Evolutionary conservation across 1,139 yeast species (phyloP), one percentile per base, ranked within the genome.

Genomic region (Taiozyma sp.): DNA sequence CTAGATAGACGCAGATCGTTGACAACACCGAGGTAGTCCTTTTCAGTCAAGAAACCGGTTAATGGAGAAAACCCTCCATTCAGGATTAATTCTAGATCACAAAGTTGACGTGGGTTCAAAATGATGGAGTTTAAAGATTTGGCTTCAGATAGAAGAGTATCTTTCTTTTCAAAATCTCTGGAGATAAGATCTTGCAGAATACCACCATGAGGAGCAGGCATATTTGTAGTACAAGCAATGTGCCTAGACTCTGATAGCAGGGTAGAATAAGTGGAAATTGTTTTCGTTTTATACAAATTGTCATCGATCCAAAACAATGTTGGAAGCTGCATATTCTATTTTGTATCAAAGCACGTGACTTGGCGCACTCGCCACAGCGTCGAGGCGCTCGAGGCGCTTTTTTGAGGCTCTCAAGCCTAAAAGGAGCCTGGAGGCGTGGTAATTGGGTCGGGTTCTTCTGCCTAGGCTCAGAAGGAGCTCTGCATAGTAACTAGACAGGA

Each of bases 61-160:
- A 91, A 77, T 44, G 98, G 98, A 45, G 97, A 88, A 67, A 91
- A 91, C 6, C 98, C 98, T 68, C 98, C 98, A 62, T 86, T 87
- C 58, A 91, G 74, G 64, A 91, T 88, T 68, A 91, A 78, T 72
- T 91, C 98, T 65, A 91, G 74, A 70, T 91, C 98, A 71, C 98
- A 91, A 54, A 91, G 76, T 69, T 91, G 98, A 68, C 98, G 85
- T 56, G 84, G 93, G 28, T 95, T 85, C 60, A 91, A 76, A 22
- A 71, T 72, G 52, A 86, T 70, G 43, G 80, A 72, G 34, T 79
- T 74, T 50, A 85, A 75, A 9, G 76, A 63, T 46, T 73, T 71
- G 28, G 84, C 73, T 70, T 89, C 95, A 37, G 74, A 64, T 47
- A 84, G 64, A 48, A 91, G 76, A 50, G 77, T 72, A 19, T 69